Conservation (phyloP, 257 asterid species). For the Nicotiana knightiana region DNA sequence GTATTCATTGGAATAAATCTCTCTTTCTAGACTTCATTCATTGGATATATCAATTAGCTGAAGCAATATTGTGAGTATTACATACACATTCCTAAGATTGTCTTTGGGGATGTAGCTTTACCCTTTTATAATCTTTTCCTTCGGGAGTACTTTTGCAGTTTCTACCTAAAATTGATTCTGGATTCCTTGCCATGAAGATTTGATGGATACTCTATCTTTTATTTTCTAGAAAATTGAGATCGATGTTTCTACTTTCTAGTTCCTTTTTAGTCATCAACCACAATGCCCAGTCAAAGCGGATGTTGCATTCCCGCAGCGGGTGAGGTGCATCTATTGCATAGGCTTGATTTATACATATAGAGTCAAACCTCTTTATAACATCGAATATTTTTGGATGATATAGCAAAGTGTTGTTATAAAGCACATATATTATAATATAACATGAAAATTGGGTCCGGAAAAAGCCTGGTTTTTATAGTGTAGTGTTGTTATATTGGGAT, state of each 20-base stretch:
- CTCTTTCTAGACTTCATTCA: not conserved
- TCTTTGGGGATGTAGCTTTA: not conserved
- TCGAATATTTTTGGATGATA: too few species aligned
- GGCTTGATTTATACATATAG: not conserved
- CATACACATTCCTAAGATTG: not conserved
- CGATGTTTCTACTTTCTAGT: too few species aligned
- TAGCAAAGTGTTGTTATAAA: too few species aligned
- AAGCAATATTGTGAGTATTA: not conserved
- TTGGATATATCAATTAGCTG: conserved; percentile 3
- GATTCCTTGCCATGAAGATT: not conserved
- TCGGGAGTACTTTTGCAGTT: not conserved
- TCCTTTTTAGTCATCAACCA: too few species aligned
- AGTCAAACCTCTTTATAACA: too few species aligned
- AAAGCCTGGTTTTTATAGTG: too few species aligned
- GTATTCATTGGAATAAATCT: not conserved
- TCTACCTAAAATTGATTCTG: not conserved
- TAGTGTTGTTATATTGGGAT: too few species aligned
- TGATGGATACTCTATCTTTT: not conserved
- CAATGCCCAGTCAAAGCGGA: too few species aligned
- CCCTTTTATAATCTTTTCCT: not conserved
- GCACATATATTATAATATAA: too few species aligned
- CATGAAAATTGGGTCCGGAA: too few species aligned
- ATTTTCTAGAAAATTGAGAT: too few species aligned
- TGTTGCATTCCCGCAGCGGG: too few species aligned
- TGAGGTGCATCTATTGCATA: not conserved